Evolutionary conservation across 768 basidiomycete genomes (phyloP).

Genomic region (Albatrellus ellisii): DNA sequence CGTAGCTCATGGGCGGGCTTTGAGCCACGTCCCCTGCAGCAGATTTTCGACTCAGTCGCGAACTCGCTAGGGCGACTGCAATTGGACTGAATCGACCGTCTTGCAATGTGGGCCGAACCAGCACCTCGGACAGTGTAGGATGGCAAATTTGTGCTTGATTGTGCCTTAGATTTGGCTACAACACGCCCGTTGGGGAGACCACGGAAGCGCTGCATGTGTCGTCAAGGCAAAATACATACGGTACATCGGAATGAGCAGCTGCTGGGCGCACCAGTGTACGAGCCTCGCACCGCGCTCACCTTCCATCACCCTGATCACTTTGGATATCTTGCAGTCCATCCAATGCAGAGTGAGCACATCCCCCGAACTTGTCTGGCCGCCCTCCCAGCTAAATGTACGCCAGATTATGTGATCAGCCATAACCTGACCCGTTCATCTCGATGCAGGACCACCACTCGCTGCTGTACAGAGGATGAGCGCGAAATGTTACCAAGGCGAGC

Average conservation of each 20-base stretch:
- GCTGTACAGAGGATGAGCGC: conserved; percentile 26
- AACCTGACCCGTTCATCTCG: conserved; percentile 4
- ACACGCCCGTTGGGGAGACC: background rate
- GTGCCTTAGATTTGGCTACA: background rate
- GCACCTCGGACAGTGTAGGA: too few relatives aligned
- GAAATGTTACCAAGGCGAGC: conserved; percentile 19
- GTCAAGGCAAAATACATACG: conserved; percentile 25
- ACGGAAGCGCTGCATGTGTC: conserved; percentile 28
- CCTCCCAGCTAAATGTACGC: too few relatives aligned
- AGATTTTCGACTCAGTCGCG: background rate
- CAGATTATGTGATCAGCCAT: conserved; percentile 1
- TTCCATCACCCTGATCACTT: too few relatives aligned
- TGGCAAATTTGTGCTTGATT: background rate
- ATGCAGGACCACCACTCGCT: conserved; percentile 18
- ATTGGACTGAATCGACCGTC: background rate
- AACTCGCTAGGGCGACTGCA: conserved; percentile 4
- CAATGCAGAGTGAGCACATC: too few relatives aligned
- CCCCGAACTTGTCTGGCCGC: too few relatives aligned
- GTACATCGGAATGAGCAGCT: conserved; percentile 21
- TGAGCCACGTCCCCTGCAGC: conserved; percentile 8
- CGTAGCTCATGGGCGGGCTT: conserved; percentile 4
- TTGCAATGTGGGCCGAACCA: background rate
- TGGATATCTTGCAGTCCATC: background rate
- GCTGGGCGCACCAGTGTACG: conserved; percentile 18
- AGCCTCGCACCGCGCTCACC: too few relatives aligned